Evolutionary conservation across 2,329 filamentous ascomycete species (phyloP).

Genomic region (Cordyceps cateniannulata): DNA sequence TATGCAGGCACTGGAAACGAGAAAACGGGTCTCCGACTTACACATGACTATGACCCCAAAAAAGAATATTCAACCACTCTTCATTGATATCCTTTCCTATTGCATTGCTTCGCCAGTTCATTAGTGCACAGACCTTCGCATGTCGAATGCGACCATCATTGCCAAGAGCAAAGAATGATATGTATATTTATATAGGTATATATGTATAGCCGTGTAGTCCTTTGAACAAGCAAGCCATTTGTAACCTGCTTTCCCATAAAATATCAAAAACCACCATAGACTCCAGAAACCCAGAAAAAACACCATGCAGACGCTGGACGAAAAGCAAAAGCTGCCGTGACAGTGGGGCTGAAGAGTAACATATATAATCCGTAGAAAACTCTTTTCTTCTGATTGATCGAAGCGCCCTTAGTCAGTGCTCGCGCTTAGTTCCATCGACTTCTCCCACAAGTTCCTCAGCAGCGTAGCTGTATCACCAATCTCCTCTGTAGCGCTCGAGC

Average conservation of each 20-base stretch:
- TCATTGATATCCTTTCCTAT: too few relatives aligned
- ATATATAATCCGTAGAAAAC: background rate
- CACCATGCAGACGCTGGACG: background rate
- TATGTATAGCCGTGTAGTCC: background rate
- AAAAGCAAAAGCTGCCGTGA: background rate
- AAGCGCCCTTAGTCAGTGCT: conserved; percentile 27
- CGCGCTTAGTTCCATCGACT: conserved; percentile 49
- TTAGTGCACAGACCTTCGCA: too few relatives aligned
- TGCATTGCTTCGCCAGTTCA: too few relatives aligned
- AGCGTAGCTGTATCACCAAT: conserved; percentile 45
- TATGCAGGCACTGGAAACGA: too few relatives aligned
- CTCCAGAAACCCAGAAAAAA: background rate
- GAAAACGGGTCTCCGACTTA: too few relatives aligned
- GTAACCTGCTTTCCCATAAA: background rate
- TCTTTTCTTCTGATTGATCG: background rate
- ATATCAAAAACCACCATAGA: conserved; percentile 6
- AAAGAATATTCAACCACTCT: too few relatives aligned
- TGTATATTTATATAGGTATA: background rate
- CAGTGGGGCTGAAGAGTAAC: background rate
- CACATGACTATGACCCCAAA: too few relatives aligned
- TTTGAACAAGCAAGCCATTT: too few relatives aligned
- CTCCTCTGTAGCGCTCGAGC: conserved; percentile 43
- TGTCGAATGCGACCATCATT: too few relatives aligned
- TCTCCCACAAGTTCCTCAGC: conserved; percentile 56
- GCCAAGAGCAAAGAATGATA: too few relatives aligned